Base-by-base conservation (phyloP, 345 rosid species). In the Physaria fendleri region DNA sequence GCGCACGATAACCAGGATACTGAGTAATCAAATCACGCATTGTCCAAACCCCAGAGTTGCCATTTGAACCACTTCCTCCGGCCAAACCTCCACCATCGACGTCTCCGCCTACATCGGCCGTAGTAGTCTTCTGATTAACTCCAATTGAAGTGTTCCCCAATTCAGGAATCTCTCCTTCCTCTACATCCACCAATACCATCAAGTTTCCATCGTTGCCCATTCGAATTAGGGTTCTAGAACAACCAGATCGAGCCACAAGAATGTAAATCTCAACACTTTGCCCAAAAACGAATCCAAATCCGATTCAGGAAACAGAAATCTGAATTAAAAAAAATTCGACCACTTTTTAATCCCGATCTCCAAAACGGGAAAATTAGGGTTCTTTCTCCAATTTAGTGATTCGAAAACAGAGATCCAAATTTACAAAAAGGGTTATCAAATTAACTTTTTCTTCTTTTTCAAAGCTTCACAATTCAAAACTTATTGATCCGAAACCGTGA, bases 101-200 rank as follows among this genome's bases (percentile, higher is more conserved):
- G 5, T 46, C 64, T 35, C 60, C 76, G 46, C 47, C 65, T 10
- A 0, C 54, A 5, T 22, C 62, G 15, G 49, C 33, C 5, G 24
- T 37, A 49, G 56, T 34, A 56, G 71, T 68, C 32, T 77, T 32
- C 46, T 22, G 44, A 42, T 47, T 66, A 47, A 47, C 59, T 45
- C 76, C 79, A 49, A 65, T 49, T 23, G 55, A 50, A 25, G 47
- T 69, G 61, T 32, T 64, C 62, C 41, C 49, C 66, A 27, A 81
- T 88, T 23, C 95, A 0, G 98, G 82, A 55, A 88, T 88, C 59
- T 92, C 97, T 34, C 98, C 98, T 56, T 88, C 98, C 62, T 92
- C 98, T 2, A 76, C 93, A 62, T 88, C 94, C 28, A 21, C 81
- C 47, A 64, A 46, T 47, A 49, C 85, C 23, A 66, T 58, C 65